Evolutionary conservation across 768 basidiomycete species (phyloP).

Genomic region (Strobilomyces dryophilus): DNA sequence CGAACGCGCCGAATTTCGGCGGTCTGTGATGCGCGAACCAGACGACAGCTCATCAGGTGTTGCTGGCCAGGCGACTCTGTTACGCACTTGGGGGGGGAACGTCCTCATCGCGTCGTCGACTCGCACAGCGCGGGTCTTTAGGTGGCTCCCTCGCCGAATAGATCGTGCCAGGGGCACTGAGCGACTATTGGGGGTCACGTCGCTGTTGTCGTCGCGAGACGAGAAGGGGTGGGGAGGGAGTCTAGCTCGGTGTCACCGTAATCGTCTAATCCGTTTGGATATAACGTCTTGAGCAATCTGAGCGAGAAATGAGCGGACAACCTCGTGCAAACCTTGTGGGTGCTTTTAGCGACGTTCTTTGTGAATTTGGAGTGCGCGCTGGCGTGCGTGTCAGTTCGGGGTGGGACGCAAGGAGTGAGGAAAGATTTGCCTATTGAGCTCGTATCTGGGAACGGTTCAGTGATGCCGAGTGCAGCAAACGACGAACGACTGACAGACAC

Average conservation of each 20-base stretch:
- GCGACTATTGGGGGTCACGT: too few relatives aligned
- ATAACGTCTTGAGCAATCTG: constrained; percentile 64
- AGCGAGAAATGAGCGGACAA: not conserved
- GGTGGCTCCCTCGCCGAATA: too few relatives aligned
- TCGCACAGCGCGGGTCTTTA: too few relatives aligned
- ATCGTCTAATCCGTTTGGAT: constrained; percentile 53
- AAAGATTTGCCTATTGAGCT: constrained; percentile 50
- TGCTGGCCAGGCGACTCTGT: too few relatives aligned
- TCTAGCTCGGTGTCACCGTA: constrained; percentile 35
- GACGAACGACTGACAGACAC: too few relatives aligned
- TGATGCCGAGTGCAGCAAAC: too few relatives aligned
- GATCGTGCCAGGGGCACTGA: too few relatives aligned
- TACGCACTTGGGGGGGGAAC: too few relatives aligned
- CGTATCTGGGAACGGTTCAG: constrained; percentile 38
- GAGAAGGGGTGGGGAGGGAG: too few relatives aligned
- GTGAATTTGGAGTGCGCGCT: constrained; percentile 72
- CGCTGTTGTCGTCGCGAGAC: too few relatives aligned
- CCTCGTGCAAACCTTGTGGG: not conserved
- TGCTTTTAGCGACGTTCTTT: constrained; percentile 38
- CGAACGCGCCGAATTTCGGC: constrained; percentile 76
- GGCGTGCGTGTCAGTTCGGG: constrained; percentile 18
- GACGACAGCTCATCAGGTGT: constrained; percentile 26
- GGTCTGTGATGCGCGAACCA: constrained; percentile 48
- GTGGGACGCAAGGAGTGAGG: not conserved
- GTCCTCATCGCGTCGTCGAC: too few relatives aligned